Base-by-base conservation (phyloP, 2,329 filamentous ascomycete species). In the Aspergillus sp. region DNA sequence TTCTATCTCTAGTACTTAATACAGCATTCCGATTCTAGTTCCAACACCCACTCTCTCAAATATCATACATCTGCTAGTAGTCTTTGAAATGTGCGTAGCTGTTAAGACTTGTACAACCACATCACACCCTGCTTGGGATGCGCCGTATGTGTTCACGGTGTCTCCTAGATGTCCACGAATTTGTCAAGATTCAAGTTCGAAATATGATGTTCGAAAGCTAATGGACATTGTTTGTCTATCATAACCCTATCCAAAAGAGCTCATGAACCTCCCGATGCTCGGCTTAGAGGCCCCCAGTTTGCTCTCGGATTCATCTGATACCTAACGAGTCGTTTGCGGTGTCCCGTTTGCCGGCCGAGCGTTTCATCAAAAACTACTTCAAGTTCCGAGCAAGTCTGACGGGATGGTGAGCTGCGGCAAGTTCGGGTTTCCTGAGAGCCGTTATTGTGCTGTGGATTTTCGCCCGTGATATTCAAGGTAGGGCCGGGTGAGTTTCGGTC, bases 281-380 rank as follows among this genome's bases (percentile, higher is more conserved):
- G 74, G 57, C 71, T 78, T 85, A 96, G 86, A 1, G 95, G 95
- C 0, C 95, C 95, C 95, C 95, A 99, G 72, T 98, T 95, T 68
- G 91, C 88, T 58, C 89, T 81, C 45, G 95, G 95, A 71, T 98
- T 98, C 59, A 88, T 78, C 78, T 96, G 95, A 74, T 97, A 99
- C 61, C 93, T 82, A 53, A 96, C 86, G 45, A 96, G 81, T 62
- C 87, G 89, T 71, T 85, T 88, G 48, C 79, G 82, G 53, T 84
- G 83, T 61, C 66, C 59, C 17, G 67, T 83, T 58, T 91, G 87
- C 64, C 81, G 87, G 0, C 93, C 93, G 12, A 97, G 80, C 54
- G 80, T 72, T 63, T 95, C 90, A 71, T 98, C 88, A 71, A 99
- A 98, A 1, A 88, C 84, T 56, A 92, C 83, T 41, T 85, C 78